A percentile compares a stretch with the other conserved stretches of the same genome.
These are phyloP conservation scores for Sherardia arvensis DNA, from an alignment of 257 asterid species.

Conservation along the genomic window DNA sequence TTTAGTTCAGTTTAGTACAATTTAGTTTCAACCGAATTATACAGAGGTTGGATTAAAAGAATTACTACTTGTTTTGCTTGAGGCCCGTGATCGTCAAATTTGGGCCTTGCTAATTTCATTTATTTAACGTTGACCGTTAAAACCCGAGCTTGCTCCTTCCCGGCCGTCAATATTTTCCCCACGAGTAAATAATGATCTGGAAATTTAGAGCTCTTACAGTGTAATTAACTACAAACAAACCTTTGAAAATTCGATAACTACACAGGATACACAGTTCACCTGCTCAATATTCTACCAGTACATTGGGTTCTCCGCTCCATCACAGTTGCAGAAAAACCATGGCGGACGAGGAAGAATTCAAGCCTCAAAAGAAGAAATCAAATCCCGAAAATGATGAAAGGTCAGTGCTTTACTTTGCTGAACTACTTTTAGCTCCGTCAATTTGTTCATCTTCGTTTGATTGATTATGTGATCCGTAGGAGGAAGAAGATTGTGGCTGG, in stretches of 20 bases:
- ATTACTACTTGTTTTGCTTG: no score
- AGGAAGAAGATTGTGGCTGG: conserved; percentile 83
- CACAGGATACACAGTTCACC: not conserved
- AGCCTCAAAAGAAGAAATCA: conserved; percentile 51
- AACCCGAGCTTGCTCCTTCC: not conserved
- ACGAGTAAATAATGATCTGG: not conserved
- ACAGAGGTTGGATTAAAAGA: no score
- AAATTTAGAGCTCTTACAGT: not conserved
- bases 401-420: conserved; percentile 15
- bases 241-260: not conserved
- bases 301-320: conserved; percentile 6
- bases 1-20: no score
- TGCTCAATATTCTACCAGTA: not conserved
- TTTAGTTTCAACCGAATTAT: no score
- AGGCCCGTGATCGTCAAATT: not conserved
- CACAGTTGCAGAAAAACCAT: conserved; percentile 16
- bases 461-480: conserved; percentile 28
- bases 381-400: conserved; percentile 75
- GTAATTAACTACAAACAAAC: no score
- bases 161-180: not conserved
- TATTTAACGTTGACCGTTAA: not conserved
- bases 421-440: not conserved
- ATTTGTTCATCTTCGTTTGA: not conserved
- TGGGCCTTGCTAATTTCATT: not conserved
- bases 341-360: conserved; percentile 47